Evolutionary conservation across 129 eudicot species (phyloP).

Genomic region (Helichrysum umbraculigerum): DNA sequence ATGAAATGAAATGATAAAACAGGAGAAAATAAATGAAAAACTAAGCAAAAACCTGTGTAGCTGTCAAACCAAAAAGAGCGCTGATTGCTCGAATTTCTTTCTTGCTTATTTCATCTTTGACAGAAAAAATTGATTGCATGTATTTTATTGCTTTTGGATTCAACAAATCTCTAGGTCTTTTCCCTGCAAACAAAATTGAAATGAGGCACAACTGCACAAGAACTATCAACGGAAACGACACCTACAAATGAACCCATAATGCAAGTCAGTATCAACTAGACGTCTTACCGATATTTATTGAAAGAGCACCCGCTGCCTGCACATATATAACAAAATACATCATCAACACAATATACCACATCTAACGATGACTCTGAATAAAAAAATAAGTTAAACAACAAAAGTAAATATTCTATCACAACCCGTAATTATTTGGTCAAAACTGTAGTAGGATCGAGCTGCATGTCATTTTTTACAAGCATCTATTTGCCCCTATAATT

Average conservation of each 20-base stretch:
- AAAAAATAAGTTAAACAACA: background rate
- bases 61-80: constrained; percentile 88
- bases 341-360: constrained; percentile 11
- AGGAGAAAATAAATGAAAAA: background rate
- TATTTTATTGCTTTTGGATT: constrained; percentile 90
- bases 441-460: background rate
- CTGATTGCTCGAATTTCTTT: constrained; percentile 83
- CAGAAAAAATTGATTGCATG: constrained; percentile 79
- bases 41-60: constrained; percentile 68
- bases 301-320: constrained; percentile 99
- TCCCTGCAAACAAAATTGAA: constrained; percentile 53
- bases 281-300: constrained; percentile 78
- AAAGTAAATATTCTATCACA: background rate
- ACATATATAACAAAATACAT: constrained; percentile 22
- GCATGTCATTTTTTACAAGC: constrained; percentile 15
- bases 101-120: constrained; percentile 90
- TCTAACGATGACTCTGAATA: background rate
- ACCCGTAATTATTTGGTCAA: background rate
- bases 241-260: background rate
- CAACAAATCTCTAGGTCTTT: constrained; percentile 88
- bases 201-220: background rate
- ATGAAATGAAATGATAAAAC: background rate
- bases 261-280: constrained; percentile 9
- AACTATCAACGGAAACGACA: constrained; percentile 13
- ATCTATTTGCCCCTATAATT: background rate